Conservation (phyloP, 441 rosid species). For the Arabidopsis hybrid region DNA sequence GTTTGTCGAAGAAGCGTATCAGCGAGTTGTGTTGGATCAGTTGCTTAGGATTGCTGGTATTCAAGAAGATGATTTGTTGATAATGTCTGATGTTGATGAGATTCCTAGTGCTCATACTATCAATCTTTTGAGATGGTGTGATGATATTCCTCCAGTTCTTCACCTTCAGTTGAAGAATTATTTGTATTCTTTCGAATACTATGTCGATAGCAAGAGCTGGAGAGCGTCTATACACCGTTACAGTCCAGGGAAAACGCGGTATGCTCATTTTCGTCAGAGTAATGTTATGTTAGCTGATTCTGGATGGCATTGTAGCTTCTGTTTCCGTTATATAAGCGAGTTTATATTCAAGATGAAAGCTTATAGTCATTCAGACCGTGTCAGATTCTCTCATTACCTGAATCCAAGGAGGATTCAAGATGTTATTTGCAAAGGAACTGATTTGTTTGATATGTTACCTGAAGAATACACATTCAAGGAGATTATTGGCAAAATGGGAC, state of each 20-base stretch:
- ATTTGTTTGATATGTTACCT: slow-evolving; percentile 90
- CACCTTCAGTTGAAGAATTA: slow-evolving; percentile 85
- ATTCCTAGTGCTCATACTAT: slow-evolving; percentile 93
- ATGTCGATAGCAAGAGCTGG: slow-evolving; percentile 82
- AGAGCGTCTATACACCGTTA: slow-evolving; percentile 84
- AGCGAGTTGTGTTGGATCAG: slow-evolving; percentile 81
- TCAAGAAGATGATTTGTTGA: slow-evolving; percentile 88
- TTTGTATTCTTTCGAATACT: slow-evolving; percentile 82
- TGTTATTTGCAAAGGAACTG: slow-evolving; percentile 79
- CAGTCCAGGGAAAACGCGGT: slow-evolving; percentile 64
- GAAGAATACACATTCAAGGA: slow-evolving; percentile 89
- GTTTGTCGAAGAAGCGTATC: slow-evolving; percentile 86
- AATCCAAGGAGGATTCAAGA: slow-evolving; percentile 78
- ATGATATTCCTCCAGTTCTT: slow-evolving; percentile 68
- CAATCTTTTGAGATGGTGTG: slow-evolving; percentile 90
- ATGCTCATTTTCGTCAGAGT: slow-evolving; percentile 83
- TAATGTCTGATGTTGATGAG: slow-evolving; percentile 96
- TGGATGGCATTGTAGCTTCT: slow-evolving; percentile 98
- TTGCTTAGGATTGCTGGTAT: slow-evolving; percentile 80
- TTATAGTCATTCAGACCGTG: slow-evolving; percentile 88
- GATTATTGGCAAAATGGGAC: slow-evolving; percentile 86
- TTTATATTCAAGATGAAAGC: slow-evolving; percentile 96
- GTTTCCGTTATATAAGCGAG: slow-evolving; percentile 74
- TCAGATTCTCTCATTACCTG: slow-evolving; percentile 78
- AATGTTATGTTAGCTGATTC: slow-evolving; percentile 72